Base-by-base conservation (phyloP, 169 alveolate genomes). In the Theileria annulata region DNA sequence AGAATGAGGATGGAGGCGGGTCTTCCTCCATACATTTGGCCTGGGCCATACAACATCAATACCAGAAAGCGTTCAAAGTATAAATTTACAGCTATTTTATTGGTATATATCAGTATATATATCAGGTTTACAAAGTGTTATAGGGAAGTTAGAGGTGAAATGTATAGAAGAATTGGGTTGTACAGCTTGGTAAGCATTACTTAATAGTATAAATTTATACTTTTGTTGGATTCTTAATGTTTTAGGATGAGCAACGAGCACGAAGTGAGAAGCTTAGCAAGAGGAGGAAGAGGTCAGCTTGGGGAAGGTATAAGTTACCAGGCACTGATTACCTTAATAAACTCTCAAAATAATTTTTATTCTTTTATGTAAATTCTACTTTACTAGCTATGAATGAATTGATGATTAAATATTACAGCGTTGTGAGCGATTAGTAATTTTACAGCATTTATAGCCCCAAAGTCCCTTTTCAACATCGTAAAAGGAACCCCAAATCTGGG, bases 391-490 rank as follows among this genome's bases (percentile, higher is more conserved):
- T 42, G 51, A 42, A 42, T 35, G 47, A 35, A 8, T 10, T 59
- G 6, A 17, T 3, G 48, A 35, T 23, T 68, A 68, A 13, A 28
- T 23, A 35, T 42, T 68, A 49, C 76, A 68, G 27, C 49, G 59
- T 35, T 42, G 42, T 4, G 63, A 68, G 49, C 79, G 79, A 13
- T 25, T 59, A 8, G 92, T 85, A 47, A 63, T 28, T 30, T 47
- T 42, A 66, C 98, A 95, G 77, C 98, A 95, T 80, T 88, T 80
- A 77, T 92, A 95, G 4, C 98, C 98, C 98, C 98, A 95, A 51
- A 82, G 88, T 15, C 80, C 81, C 47, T 69, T 75, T 0, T 75
- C 94, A 47, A 64, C 30, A 77, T 94, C 95, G 71, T 92, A 95
- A 76, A 82, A 94, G 17, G 96, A 90, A 31, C 98, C 98, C 94